Conservation (phyloP, 176 grass and related monocot genomes). For the Avena insularis region DNA sequence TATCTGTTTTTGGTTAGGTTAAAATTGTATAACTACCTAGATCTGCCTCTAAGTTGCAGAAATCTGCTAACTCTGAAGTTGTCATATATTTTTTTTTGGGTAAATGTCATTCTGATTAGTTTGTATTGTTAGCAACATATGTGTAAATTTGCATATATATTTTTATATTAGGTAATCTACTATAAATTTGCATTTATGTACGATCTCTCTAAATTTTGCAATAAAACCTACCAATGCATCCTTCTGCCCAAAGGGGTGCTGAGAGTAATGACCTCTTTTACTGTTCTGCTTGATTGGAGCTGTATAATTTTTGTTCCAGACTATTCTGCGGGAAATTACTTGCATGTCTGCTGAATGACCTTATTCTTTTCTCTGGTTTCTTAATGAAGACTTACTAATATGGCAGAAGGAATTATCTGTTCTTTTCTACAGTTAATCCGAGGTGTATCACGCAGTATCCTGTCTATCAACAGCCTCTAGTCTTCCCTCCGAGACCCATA, state of each 20-base stretch:
- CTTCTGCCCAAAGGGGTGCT: background rate
- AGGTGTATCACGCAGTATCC: constrained; percentile 11
- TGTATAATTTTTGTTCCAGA: constrained; percentile 15
- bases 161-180: constrained; percentile 24
- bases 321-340: constrained; percentile 34
- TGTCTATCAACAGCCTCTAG: constrained; percentile 28
- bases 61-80: background rate
- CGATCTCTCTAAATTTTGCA: constrained; percentile 20
- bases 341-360: constrained; percentile 1
- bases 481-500: constrained; percentile 55
- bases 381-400: constrained; percentile 31
- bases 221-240: constrained; percentile 34
- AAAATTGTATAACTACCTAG: background rate
- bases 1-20: background rate
- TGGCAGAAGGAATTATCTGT: constrained; percentile 22
- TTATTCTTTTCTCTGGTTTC: constrained; percentile 7
- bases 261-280: background rate
- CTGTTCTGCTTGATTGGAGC: constrained; percentile 28
- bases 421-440: constrained; percentile 5
- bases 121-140: background rate
- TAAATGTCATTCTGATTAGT: constrained; percentile 10
- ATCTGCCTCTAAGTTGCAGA: background rate
- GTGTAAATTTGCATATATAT: background rate
- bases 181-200: constrained; percentile 26
- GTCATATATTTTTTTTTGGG: background rate